These are phyloP conservation scores for Hymenoscyphus fraxineus DNA, from an alignment of 2,329 filamentous ascomycete species.

Conservation along the genomic window DNA sequence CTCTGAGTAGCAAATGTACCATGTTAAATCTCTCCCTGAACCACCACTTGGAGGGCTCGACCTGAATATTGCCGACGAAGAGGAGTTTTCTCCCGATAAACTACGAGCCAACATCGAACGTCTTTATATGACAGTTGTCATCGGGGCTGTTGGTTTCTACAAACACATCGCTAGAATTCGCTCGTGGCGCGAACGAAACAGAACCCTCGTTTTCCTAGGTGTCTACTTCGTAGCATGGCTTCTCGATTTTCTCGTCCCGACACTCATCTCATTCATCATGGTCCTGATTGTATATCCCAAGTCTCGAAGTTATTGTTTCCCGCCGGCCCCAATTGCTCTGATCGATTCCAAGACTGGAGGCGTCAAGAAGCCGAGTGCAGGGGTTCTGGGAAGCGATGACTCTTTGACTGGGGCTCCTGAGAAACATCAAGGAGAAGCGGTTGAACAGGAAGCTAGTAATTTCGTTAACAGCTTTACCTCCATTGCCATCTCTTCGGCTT, in stretches of 20 bases:
- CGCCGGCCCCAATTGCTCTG: constrained; percentile 20
- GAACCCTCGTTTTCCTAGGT: constrained; percentile 20
- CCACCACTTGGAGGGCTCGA: constrained; percentile 21
- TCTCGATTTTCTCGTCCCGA: constrained; percentile 21
- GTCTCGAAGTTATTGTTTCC: constrained; percentile 18
- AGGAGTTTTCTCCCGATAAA: constrained; percentile 23
- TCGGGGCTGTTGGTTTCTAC: constrained; percentile 17
- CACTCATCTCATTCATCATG: constrained; percentile 18
- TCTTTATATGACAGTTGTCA: constrained; percentile 20
- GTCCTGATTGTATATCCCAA: constrained; percentile 16
- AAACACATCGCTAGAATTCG: constrained; percentile 23
- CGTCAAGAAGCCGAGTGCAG: constrained; percentile 19
- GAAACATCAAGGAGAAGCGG: constrained; percentile 23
- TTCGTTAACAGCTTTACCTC: constrained; percentile 19
- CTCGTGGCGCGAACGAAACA: constrained; percentile 22
- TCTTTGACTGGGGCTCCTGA: constrained; percentile 25
- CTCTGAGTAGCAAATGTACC: constrained; percentile 24
- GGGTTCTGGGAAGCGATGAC: constrained; percentile 21
- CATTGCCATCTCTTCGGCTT: constrained; percentile 15
- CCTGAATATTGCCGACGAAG: constrained; percentile 18
- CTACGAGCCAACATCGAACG: constrained; percentile 21
- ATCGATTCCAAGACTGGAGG: constrained; percentile 21
- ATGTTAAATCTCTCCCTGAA: constrained; percentile 22
- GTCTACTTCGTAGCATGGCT: constrained; percentile 22
- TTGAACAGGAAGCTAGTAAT: constrained; percentile 25